These are phyloP conservation scores for Suhomyces yuchorum DNA, from an alignment of 1,139 yeast genomes.

Conservation along the genomic window DNA sequence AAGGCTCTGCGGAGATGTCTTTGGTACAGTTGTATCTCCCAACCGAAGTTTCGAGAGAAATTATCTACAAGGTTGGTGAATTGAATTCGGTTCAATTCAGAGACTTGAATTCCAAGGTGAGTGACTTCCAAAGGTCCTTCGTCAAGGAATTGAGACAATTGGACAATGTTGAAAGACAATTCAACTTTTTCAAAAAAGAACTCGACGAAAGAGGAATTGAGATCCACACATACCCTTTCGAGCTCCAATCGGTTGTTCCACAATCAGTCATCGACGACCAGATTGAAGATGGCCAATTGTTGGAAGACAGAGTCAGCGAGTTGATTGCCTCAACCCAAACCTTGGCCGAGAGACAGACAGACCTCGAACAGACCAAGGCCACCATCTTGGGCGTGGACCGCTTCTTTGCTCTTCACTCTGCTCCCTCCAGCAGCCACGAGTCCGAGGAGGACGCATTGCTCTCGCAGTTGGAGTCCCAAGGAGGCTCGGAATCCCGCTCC, in stretches of 20 bases:
- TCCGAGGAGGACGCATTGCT: slow-evolving; percentile 26
- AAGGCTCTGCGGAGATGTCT: slow-evolving; percentile 78
- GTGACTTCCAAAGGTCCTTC: slow-evolving; percentile 72
- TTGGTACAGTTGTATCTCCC: slow-evolving; percentile 74
- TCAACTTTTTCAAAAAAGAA: slow-evolving; percentile 51
- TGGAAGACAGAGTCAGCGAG: slow-evolving; percentile 47
- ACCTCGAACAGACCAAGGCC: slow-evolving; percentile 40
- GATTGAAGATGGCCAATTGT: slow-evolving; percentile 61
- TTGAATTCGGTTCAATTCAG: slow-evolving; percentile 67
- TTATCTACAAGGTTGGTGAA: slow-evolving; percentile 64
- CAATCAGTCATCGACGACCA: slow-evolving; percentile 77
- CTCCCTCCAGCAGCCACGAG: slow-evolving; percentile 14
- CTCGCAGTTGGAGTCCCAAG: slow-evolving; percentile 33
- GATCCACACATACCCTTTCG: slow-evolving; percentile 48
- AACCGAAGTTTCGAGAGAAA: slow-evolving; percentile 66
- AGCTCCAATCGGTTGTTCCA: slow-evolving; percentile 39
- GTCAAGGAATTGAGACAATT: slow-evolving; percentile 67
- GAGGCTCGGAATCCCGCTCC: slow-evolving; percentile 19
- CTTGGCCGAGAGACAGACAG: slow-evolving; percentile 38
- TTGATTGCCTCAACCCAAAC: slow-evolving; percentile 40
- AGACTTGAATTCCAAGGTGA: slow-evolving; percentile 67
- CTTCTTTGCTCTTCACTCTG: slow-evolving; percentile 53
- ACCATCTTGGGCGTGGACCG: slow-evolving; percentile 63
- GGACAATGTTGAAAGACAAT: slow-evolving; percentile 70
- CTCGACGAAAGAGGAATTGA: slow-evolving; percentile 52